Evolutionary conservation across 257 asterid species (phyloP).

Genomic region (Asclepias syriaca): DNA sequence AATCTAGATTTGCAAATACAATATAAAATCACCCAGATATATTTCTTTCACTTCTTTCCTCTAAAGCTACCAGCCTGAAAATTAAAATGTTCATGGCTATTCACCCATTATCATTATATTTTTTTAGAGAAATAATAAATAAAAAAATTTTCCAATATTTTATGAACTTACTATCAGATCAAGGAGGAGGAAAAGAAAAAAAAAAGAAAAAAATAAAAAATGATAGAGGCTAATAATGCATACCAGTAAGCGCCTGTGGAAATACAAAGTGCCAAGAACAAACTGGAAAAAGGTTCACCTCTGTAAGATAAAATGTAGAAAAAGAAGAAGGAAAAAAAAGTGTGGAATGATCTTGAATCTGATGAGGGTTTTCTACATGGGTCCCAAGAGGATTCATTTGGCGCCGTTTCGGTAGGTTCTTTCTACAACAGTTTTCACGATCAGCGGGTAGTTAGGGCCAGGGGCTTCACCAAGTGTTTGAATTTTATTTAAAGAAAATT

Average conservation of each 20-base stretch:
- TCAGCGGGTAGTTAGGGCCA: conserved; percentile 2
- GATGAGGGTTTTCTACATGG: neutral
- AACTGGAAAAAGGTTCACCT: neutral
- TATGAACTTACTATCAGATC: neutral
- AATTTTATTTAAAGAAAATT: too few species aligned
- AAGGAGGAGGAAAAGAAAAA: neutral
- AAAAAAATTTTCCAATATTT: neutral
- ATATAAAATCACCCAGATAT: neutral
- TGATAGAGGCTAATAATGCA: neutral
- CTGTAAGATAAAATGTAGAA: neutral
- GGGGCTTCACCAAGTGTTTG: too few species aligned
- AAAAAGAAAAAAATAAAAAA: too few species aligned
- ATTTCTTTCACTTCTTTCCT: neutral
- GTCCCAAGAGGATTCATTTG: neutral
- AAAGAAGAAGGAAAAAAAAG: too few species aligned
- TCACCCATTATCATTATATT: neutral
- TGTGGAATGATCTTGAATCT: neutral
- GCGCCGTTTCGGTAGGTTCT: neutral
- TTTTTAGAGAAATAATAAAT: neutral
- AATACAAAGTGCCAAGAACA: neutral
- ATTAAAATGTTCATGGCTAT: neutral
- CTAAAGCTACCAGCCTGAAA: neutral
- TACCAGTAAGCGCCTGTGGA: neutral
- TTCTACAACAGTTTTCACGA: neutral
- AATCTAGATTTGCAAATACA: neutral